Conservation (phyloP, 495 filamentous ascomycete species). For the Daldinia decipiens region DNA sequence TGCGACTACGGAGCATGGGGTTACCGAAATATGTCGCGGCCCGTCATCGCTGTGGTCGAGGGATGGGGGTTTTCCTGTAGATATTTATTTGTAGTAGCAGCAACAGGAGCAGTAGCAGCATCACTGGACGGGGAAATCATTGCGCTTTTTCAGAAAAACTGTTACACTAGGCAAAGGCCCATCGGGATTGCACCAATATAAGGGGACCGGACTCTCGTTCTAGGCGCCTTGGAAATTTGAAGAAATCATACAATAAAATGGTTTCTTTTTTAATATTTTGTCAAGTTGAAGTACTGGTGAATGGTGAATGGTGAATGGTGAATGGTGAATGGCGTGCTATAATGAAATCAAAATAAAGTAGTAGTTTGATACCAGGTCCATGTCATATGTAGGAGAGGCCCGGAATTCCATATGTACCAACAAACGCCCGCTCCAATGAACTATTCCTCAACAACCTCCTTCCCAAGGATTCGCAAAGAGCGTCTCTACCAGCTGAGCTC, state of each 20-base stretch:
- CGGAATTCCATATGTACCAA: neutral
- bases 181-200: conserved; percentile 20
- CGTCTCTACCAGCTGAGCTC: neutral
- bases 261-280: neutral
- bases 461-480: neutral
- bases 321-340: neutral
- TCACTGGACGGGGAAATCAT: conserved; percentile 35
- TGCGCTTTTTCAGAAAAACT: conserved; percentile 12
- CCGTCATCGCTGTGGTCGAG: conserved; percentile 23
- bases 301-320: no score
- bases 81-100: conserved; percentile 31
- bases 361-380: neutral
- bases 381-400: neutral
- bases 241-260: conserved; percentile 15
- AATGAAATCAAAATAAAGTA: neutral
- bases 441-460: neutral
- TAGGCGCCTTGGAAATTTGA: conserved; percentile 19
- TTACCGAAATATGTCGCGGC: conserved; percentile 23
- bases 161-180: conserved; percentile 19
- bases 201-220: conserved; percentile 19
- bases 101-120: conserved; percentile 14
- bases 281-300: neutral
- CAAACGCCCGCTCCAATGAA: conserved; percentile 3
- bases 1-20: conserved; percentile 25
- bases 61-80: conserved; percentile 28